Evolutionary conservation across 2,329 filamentous ascomycete genomes (phyloP), one percentile per base, ranked within the genome.

Genomic region (Cladosporium halotolerans): DNA sequence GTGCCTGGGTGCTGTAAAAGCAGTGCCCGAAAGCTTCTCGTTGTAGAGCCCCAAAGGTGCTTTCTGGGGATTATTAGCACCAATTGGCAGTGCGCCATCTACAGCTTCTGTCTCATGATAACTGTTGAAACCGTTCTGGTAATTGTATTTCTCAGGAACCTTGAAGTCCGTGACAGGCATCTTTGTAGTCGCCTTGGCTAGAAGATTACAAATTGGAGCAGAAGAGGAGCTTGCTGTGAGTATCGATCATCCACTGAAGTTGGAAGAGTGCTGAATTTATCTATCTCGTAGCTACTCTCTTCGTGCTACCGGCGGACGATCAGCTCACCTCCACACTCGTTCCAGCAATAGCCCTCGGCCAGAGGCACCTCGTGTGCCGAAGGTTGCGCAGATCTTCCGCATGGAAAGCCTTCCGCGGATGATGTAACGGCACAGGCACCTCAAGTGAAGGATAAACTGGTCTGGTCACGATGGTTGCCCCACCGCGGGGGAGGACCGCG

Each of bases 91-190:
- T 4, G 89, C 84, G 14, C 84, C 86, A 13, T 83, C 76, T 53
- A 92, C 75, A 42, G 88, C 88, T 75, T 93, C 88, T 41, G 86
- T 82, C 86, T 92, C 86, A 68, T 89, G 81, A 67, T 91, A 85
- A 45, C 78, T 82, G 69, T 80, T 79, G 74, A 93, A 91, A 68
- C 88, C 88, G 74, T 83, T 87, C 65, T 84, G 84, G 70, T 93
- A 93, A 55, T 75, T 76, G 75, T 93, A 93, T 60, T 81, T 84
- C 67, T 87, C 84, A 38, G 78, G 75, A 55, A 79, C 76, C 45
- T 69, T 75, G 73, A 87, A 86, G 13, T 79, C 70, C 32, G 83
- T 85, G 64, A 79, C 76, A 59, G 84, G 83, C 84, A 87, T 87
- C 40, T 57, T 71, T 67, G 40, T 39, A 9, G 23, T 28, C 23